A percentile compares a stretch with the other conserved stretches of the same genome.
These are phyloP conservation scores for Deinandra increscens DNA, from an alignment of 129 eudicot genomes.

Conservation along the genomic window DNA sequence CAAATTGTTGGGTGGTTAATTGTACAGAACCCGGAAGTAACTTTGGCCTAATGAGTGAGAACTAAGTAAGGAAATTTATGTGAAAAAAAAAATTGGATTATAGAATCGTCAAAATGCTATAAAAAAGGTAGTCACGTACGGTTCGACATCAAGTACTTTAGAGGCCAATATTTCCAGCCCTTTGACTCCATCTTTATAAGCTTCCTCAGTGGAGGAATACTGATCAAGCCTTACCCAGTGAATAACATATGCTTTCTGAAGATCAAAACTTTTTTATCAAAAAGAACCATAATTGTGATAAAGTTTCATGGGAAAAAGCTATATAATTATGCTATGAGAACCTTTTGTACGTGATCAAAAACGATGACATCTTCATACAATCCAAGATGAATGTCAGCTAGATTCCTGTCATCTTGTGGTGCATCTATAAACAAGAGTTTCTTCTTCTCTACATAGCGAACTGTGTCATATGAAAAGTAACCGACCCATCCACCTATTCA, in stretches of 20 bases:
- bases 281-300: neutral
- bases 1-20: constrained; percentile 43
- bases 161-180: constrained; percentile 65
- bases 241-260: constrained; percentile 76
- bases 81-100: neutral
- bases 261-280: constrained; percentile 7
- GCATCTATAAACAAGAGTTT: constrained; percentile 66
- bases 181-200: constrained; percentile 65
- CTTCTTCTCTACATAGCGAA: constrained; percentile 76
- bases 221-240: constrained; percentile 88
- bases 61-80: constrained; percentile 14
- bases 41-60: constrained; percentile 55
- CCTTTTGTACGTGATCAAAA: constrained; percentile 95
- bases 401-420: constrained; percentile 73
- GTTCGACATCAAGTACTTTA: constrained; percentile 55
- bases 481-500: constrained; percentile 98
- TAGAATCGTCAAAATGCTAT: neutral
- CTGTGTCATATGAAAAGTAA: constrained; percentile 93
- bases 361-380: constrained; percentile 84
- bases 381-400: constrained; percentile 84
- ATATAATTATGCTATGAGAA: constrained; percentile 31
- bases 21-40: constrained; percentile 66
- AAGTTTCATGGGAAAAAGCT: neutral
- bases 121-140: constrained; percentile 45
- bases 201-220: constrained; percentile 60